phyloP scores from a whole-genome alignment of 2,329 filamentous ascomycete species.

The Clarireedia paspali region DNA sequence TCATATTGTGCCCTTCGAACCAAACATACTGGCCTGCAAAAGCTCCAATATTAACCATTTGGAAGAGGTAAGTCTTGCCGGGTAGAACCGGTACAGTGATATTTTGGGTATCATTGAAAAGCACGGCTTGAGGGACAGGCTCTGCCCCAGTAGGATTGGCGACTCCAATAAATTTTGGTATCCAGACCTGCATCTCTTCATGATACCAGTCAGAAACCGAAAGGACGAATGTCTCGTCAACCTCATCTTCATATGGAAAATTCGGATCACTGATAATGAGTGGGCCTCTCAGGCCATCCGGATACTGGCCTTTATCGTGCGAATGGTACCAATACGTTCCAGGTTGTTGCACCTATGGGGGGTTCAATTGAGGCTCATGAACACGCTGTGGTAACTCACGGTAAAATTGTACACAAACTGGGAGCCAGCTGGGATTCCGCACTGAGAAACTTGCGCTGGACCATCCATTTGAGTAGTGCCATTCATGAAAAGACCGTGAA shows the following conservation, averaged over 20 bases:
- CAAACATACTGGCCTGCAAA: constrained; percentile 61
- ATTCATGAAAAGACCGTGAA: constrained; percentile 65
- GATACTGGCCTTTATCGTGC: constrained; percentile 46
- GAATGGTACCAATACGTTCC: constrained; percentile 75
- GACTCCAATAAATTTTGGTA: constrained; percentile 36
- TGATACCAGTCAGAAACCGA: constrained; percentile 56
- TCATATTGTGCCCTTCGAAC: constrained; percentile 60
- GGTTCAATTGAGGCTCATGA: constrained; percentile 26
- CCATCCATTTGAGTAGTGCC: constrained; percentile 64
- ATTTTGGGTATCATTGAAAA: constrained; percentile 65
- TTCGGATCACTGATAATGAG: constrained; percentile 48
- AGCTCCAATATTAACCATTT: constrained; percentile 65
- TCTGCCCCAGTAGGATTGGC: constrained; percentile 44
- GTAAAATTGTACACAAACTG: constrained; percentile 63
- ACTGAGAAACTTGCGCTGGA: constrained; percentile 57
- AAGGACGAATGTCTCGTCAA: constrained; percentile 48
- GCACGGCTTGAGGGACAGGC: constrained; percentile 56
- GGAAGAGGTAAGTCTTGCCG: constrained; percentile 64
- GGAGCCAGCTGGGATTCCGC: constrained; percentile 54
- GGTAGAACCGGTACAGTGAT: constrained; percentile 52
- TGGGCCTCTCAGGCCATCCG: constrained; percentile 49
- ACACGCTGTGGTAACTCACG: constrained; percentile 30
- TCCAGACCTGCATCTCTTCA: constrained; percentile 41
- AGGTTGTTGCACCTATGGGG: constrained; percentile 45
- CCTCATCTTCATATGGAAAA: constrained; percentile 38